phyloP scores from a whole-genome alignment of 2,329 filamentous ascomycete species.

The Chrysoporthe austroafricana region DNA sequence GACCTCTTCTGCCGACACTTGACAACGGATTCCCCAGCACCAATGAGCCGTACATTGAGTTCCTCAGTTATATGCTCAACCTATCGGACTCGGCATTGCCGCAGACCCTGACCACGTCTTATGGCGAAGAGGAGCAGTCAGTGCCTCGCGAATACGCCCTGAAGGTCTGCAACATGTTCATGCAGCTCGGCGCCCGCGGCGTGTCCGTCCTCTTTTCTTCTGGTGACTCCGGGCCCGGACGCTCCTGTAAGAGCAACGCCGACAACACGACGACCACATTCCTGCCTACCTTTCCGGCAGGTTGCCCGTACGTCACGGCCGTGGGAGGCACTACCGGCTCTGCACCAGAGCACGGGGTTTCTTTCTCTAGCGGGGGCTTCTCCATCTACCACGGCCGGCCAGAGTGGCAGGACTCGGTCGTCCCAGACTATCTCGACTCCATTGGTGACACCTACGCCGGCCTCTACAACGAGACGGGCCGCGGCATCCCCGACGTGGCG shows the following conservation, averaged over 20 bases:
- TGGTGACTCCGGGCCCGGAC: slow-evolving; percentile 22
- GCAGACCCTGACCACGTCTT: slow-evolving; percentile 65
- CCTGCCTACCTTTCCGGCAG: slow-evolving; percentile 34
- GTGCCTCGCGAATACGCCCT: slow-evolving; percentile 62
- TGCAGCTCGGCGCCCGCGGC: slow-evolving; percentile 66
- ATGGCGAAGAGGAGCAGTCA: slow-evolving; percentile 68
- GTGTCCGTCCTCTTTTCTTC: slow-evolving; percentile 61
- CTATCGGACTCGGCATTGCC: slow-evolving; percentile 56
- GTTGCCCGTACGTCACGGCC: slow-evolving; percentile 58
- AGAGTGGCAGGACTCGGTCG: slow-evolving; percentile 39
- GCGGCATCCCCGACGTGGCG: slow-evolving; percentile 45
- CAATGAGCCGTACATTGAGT: slow-evolving; percentile 71
- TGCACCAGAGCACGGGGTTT: slow-evolving; percentile 41
- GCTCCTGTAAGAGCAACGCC: slow-evolving; percentile 21
- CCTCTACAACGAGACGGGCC: slow-evolving; percentile 42
- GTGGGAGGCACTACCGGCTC: slow-evolving; percentile 56
- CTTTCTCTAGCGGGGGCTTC: slow-evolving; percentile 46
- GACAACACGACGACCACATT: slow-evolving; percentile 27
- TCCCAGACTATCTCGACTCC: slow-evolving; percentile 41
- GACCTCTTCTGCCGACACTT: slow-evolving; percentile 58
- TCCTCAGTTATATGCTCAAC: slow-evolving; percentile 61
- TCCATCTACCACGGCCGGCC: slow-evolving; percentile 43
- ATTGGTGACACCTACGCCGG: slow-evolving; percentile 42
- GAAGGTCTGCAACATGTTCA: slow-evolving; percentile 65
- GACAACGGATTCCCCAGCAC: slow-evolving; percentile 56